Percentiles rank a stretch among this genome's conserved stretches.
Conservation (phyloP, 169 alveolate species). For the Condylostoma magnum region DNA sequence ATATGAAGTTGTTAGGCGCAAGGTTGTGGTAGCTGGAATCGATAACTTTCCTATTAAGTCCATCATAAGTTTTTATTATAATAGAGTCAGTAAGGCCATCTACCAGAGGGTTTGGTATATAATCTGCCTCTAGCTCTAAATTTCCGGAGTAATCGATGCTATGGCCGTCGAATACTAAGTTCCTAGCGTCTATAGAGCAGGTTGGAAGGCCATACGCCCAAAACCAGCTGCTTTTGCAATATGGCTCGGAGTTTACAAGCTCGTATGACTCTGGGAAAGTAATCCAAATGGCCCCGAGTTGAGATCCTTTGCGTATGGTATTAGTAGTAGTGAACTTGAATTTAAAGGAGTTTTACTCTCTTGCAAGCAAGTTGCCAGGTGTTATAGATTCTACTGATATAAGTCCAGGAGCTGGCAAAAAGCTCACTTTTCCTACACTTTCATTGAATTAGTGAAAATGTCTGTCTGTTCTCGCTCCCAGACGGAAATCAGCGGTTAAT, state of each 20-base stretch:
- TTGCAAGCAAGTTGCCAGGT: not conserved
- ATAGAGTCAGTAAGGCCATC: slow-evolving; percentile 33
- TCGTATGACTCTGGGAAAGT: slow-evolving; percentile 6
- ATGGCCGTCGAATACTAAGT: not conserved
- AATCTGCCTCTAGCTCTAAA: slow-evolving; percentile 5
- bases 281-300: slow-evolving; percentile 1
- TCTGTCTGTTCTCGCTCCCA: not conserved
- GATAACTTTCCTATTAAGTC: slow-evolving; percentile 30
- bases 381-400: not conserved
- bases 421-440: not conserved
- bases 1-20: slow-evolving; percentile 34
- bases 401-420: not conserved
- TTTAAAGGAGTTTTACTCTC: not conserved
- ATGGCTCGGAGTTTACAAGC: not conserved
- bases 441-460: not conserved
- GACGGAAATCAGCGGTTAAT: slow-evolving; percentile 20
- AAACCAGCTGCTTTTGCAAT: not conserved
- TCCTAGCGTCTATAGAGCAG: not conserved
- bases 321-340: slow-evolving; percentile 5
- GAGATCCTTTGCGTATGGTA: not conserved
- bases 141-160: slow-evolving; percentile 6
- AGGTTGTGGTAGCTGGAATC: slow-evolving; percentile 38
- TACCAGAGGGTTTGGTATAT: slow-evolving; percentile 42
- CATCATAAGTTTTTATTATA: slow-evolving; percentile 43
- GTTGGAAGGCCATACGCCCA: slow-evolving; percentile 17